Conservation (phyloP, 805 yeast species). For the Kregervanrija pseudodelftensis region DNA sequence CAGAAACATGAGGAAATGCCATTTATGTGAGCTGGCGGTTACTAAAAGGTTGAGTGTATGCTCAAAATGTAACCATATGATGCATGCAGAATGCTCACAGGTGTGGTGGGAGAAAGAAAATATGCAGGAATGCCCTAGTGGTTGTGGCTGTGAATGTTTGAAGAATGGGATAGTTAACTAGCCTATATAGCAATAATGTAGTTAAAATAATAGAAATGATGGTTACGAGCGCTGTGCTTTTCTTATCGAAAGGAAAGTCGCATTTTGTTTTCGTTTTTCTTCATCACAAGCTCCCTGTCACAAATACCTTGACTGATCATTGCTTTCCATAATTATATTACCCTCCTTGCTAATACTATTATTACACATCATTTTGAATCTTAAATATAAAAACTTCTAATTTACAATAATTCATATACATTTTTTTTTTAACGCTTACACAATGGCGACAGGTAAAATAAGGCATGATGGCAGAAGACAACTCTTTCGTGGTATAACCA, state of each 20-base stretch:
- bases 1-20: slow-evolving; percentile 40
- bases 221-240: too few species aligned
- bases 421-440: too few species aligned
- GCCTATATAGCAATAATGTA: too few species aligned
- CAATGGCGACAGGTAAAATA: neutral
- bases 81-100: slow-evolving; percentile 73
- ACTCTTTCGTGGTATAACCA: slow-evolving; percentile 28
- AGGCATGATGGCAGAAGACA: slow-evolving; percentile 24
- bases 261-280: too few species aligned
- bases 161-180: slow-evolving; percentile 10
- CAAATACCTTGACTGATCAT: too few species aligned
- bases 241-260: too few species aligned
- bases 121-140: slow-evolving; percentile 63
- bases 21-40: slow-evolving; percentile 56
- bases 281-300: too few species aligned
- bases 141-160: slow-evolving; percentile 77
- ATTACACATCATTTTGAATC: too few species aligned
- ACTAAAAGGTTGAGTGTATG: slow-evolving; percentile 60
- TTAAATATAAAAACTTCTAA: neutral
- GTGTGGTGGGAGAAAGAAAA: slow-evolving; percentile 62
- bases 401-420: neutral
- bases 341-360: too few species aligned
- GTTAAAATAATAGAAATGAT: too few species aligned
- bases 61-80: slow-evolving; percentile 65
- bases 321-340: too few species aligned